Evolutionary conservation across 495 filamentous ascomycete genomes (phyloP).

Genomic region (Usnea hakonensis): DNA sequence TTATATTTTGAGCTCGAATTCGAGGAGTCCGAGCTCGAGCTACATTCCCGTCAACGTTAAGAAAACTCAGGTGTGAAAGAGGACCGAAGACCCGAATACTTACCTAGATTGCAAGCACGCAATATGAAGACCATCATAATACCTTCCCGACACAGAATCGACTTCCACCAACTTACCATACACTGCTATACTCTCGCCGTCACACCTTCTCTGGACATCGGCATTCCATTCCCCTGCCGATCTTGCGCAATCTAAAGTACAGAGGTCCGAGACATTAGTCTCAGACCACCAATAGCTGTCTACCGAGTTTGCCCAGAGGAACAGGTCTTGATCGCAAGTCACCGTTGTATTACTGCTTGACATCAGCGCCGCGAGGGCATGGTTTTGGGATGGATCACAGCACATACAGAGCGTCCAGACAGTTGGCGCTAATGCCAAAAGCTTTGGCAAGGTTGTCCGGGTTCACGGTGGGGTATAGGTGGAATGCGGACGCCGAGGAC

Average conservation of each 20-base stretch:
- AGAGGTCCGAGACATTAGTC: conserved; percentile 16
- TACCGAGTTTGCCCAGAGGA: conserved; percentile 14
- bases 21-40: too few relatives aligned
- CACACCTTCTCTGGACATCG: conserved; percentile 10
- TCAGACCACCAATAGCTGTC: conserved; percentile 14
- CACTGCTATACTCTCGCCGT: conserved; percentile 5
- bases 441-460: conserved; percentile 11
- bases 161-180: conserved; percentile 13
- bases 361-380: too few relatives aligned
- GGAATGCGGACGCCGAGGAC: too few relatives aligned
- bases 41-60: too few relatives aligned
- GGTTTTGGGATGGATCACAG: too few relatives aligned
- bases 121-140: too few relatives aligned
- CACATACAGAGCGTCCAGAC: conserved; percentile 17
- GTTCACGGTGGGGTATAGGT: conserved; percentile 17
- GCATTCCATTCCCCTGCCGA: neutral
- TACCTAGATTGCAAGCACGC: too few relatives aligned
- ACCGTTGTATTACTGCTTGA: conserved; percentile 8
- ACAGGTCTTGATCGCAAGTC: conserved; percentile 14
- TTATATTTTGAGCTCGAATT: too few relatives aligned
- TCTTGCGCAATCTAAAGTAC: conserved; percentile 10
- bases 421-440: conserved; percentile 13
- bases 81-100: too few relatives aligned
- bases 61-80: too few relatives aligned
- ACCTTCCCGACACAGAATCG: too few relatives aligned